Evolutionary conservation across 2,329 filamentous ascomycete genomes (phyloP).

Genomic region (Delphinella strobiligena): DNA sequence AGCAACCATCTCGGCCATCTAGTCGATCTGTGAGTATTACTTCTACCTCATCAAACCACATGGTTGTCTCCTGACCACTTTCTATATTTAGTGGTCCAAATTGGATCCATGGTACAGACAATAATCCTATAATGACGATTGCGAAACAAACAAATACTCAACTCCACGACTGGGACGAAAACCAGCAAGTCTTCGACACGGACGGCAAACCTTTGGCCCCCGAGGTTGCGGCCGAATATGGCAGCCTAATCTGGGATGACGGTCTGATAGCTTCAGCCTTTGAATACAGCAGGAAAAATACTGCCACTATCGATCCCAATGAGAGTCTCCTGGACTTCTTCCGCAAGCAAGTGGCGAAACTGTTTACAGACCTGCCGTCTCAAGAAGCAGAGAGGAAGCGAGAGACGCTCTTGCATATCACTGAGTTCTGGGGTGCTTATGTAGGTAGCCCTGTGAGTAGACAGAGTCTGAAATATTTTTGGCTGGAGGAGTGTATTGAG

Average conservation of each 20-base stretch:
- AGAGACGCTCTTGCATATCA: slow-evolving; percentile 39
- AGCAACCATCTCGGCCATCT: slow-evolving; percentile 30
- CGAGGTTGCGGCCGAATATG: slow-evolving; percentile 24
- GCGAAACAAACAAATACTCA: slow-evolving; percentile 48
- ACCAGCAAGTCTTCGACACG: slow-evolving; percentile 45
- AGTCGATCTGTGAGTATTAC: slow-evolving; percentile 43
- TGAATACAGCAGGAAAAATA: slow-evolving; percentile 48
- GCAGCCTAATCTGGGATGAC: slow-evolving; percentile 47
- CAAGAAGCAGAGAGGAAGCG: slow-evolving; percentile 32
- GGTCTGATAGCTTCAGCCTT: slow-evolving; percentile 55
- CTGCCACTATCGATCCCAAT: slow-evolving; percentile 37
- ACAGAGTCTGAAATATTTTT: slow-evolving; percentile 66
- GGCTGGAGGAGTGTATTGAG: slow-evolving; percentile 67
- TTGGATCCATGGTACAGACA: slow-evolving; percentile 64
- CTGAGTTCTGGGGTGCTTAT: slow-evolving; percentile 59
- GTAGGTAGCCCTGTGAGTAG: slow-evolving; percentile 51
- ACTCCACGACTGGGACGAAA: slow-evolving; percentile 41
- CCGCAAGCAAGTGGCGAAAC: slow-evolving; percentile 33
- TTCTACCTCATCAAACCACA: too few species aligned
- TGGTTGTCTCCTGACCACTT: too few species aligned
- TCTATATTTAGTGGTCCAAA: slow-evolving; percentile 71
- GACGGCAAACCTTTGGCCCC: slow-evolving; percentile 39
- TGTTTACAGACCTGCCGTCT: slow-evolving; percentile 24
- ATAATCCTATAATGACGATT: slow-evolving; percentile 59
- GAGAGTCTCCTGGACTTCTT: slow-evolving; percentile 48